phyloP scores from a whole-genome alignment of 2,329 filamentous ascomycete genomes.

The Fusarium cyanostomum region DNA sequence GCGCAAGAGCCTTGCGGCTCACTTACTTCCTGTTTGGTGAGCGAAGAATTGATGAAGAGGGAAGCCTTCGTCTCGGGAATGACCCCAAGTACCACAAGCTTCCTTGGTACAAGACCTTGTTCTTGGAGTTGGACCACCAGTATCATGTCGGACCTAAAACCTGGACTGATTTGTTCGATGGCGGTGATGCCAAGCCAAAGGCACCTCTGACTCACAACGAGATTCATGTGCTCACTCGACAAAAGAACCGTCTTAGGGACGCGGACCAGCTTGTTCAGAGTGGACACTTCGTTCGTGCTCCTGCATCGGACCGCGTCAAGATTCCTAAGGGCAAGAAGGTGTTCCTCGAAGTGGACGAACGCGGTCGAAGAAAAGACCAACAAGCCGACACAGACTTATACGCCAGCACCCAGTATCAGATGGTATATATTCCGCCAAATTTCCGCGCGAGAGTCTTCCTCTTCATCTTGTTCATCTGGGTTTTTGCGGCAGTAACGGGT shows the following conservation, averaged over 20 bases:
- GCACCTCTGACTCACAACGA: conserved; percentile 49
- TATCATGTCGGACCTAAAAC: conserved; percentile 61
- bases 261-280: conserved; percentile 69
- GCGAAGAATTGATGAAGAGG: conserved; percentile 82
- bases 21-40: conserved; percentile 95
- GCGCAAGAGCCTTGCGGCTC: conserved; percentile 80
- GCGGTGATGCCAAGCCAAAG: conserved; percentile 56
- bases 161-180: conserved; percentile 66
- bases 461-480: conserved; percentile 91
- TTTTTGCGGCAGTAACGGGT: conserved; percentile 89
- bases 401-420: conserved; percentile 69
- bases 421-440: conserved; percentile 84
- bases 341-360: conserved; percentile 77
- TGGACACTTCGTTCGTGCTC: conserved; percentile 89
- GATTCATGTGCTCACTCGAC: conserved; percentile 48
- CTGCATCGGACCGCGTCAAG: conserved; percentile 93
- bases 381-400: conserved; percentile 61
- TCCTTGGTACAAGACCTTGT: conserved; percentile 53
- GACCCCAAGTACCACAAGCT: conserved; percentile 46
- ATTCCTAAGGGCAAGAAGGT: conserved; percentile 85
- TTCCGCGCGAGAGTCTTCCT: conserved; percentile 83
- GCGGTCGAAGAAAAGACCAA: conserved; percentile 70
- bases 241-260: conserved; percentile 58
- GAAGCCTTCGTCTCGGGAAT: conserved; percentile 62
- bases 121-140: conserved; percentile 57